Conservation (phyloP, 768 basidiomycete genomes). For the Collybiopsis confluens region DNA sequence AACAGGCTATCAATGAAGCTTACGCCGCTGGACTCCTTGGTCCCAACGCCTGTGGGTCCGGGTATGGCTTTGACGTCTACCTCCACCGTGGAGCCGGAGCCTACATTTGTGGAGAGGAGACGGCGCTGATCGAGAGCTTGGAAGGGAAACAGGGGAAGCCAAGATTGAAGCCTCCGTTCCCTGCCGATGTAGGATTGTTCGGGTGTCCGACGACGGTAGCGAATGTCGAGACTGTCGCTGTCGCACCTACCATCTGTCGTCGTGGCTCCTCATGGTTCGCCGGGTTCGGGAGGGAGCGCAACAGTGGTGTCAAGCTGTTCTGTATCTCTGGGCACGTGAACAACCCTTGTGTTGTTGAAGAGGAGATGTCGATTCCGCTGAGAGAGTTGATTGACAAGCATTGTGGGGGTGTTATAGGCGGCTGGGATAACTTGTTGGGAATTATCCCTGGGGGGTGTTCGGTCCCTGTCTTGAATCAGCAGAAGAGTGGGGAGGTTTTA, state of each 20-base stretch:
- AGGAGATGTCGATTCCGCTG: conserved; percentile 98
- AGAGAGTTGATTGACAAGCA: conserved; percentile 95
- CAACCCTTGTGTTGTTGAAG: conserved; percentile 96
- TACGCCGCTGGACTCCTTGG: conserved; percentile 88
- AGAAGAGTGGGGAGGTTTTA: conserved; percentile 84
- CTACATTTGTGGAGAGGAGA: conserved; percentile 99
- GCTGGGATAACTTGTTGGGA: conserved; percentile 97
- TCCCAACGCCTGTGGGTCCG: conserved; percentile 86
- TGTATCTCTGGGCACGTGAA: conserved; percentile 98
- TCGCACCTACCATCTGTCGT: conserved; percentile 93
- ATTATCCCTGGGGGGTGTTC: conserved; percentile 95
- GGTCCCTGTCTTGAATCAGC: conserved; percentile 86
- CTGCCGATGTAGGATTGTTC: conserved; percentile 96
- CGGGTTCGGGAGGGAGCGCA: conserved; percentile 84
- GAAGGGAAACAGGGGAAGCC: conserved; percentile 99
- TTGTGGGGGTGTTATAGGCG: conserved; percentile 90
- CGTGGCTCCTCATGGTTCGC: conserved; percentile 91
- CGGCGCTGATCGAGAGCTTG: conserved; percentile 92
- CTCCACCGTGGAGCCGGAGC: conserved; percentile 98
- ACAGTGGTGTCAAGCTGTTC: conserved; percentile 95
- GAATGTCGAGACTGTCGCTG: conserved; percentile 97
- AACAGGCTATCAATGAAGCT: conserved; percentile 94
- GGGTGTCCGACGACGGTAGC: conserved; percentile 97
- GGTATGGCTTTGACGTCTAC: conserved; percentile 96
- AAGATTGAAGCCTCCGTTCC: conserved; percentile 96